Evolutionary conservation across 805 yeast genomes (phyloP).

Genomic region (Saturnispora saitoi): DNA sequence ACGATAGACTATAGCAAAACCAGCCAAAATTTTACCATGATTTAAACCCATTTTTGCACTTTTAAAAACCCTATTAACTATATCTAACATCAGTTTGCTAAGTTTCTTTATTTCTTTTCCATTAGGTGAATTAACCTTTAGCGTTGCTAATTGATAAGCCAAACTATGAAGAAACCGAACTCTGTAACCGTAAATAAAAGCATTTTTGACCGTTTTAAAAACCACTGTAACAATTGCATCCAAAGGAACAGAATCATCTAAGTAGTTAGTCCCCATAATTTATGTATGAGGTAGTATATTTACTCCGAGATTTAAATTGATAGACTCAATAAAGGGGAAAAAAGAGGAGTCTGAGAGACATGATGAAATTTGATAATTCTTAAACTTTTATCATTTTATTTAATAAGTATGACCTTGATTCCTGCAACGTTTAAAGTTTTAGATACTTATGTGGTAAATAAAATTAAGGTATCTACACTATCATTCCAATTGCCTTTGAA

Average conservation of each 20-base stretch:
- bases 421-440: constrained; percentile 5
- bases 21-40: constrained; percentile 27
- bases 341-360: constrained; percentile 1
- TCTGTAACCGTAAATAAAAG: constrained; percentile 27
- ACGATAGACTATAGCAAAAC: constrained; percentile 26
- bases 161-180: constrained; percentile 25
- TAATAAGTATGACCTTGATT: background rate
- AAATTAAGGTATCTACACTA: constrained; percentile 18
- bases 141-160: constrained; percentile 22
- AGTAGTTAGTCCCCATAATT: background rate
- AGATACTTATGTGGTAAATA: constrained; percentile 16
- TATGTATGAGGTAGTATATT: background rate
- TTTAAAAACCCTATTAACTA: constrained; percentile 14
- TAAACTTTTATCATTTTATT: background rate
- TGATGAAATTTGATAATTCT: background rate
- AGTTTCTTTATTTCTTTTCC: background rate
- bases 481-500: constrained; percentile 24
- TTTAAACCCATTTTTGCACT: constrained; percentile 22
- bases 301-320: background rate
- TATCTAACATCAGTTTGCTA: constrained; percentile 7
- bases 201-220: constrained; percentile 15
- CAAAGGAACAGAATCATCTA: background rate
- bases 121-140: constrained; percentile 1
- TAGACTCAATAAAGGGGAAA: background rate
- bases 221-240: background rate